phyloP scores from a whole-genome alignment of 129 eudicot species.

The Chrysanthemum lavandulifolium region DNA sequence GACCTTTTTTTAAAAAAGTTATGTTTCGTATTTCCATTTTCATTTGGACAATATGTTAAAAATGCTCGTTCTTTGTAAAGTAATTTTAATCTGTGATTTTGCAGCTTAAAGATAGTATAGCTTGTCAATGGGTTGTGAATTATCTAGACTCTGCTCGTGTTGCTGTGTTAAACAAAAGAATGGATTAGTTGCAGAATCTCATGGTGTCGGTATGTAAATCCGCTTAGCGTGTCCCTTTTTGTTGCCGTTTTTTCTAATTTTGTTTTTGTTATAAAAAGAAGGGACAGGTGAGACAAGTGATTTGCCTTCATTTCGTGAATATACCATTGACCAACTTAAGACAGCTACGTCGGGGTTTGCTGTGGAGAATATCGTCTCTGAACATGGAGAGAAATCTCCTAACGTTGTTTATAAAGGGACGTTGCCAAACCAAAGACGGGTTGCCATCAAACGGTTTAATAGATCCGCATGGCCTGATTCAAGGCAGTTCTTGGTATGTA shows the following conservation, averaged over 20 bases:
- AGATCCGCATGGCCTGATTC: slow-evolving; percentile 92
- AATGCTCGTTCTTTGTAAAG: no score
- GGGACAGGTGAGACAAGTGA: slow-evolving; percentile 57
- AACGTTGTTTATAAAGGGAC: slow-evolving; percentile 88
- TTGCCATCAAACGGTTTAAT: slow-evolving; percentile 82
- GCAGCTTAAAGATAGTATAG: slow-evolving; percentile 16
- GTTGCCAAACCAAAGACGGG: slow-evolving; percentile 62
- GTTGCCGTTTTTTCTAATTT: slow-evolving; percentile 6
- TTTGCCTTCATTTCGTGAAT: slow-evolving; percentile 66
- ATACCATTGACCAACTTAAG: slow-evolving; percentile 66
- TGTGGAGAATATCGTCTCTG: slow-evolving; percentile 84
- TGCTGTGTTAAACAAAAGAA: slow-evolving; percentile 50
- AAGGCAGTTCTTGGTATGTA: slow-evolving; percentile 73
- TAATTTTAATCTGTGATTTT: not conserved
- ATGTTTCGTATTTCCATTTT: no score
- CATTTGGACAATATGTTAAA: no score
- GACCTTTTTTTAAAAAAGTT: no score
- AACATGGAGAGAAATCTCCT: slow-evolving; percentile 94
- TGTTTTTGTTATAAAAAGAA: slow-evolving; percentile 45
- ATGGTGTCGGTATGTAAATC: slow-evolving; percentile 42
- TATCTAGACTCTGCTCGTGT: slow-evolving; percentile 54
- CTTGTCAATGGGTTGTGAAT: slow-evolving; percentile 57
- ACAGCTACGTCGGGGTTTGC: slow-evolving; percentile 84
- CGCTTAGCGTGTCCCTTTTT: not conserved
- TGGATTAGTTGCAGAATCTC: slow-evolving; percentile 43